Evolutionary conservation across 2,329 filamentous ascomycete genomes (phyloP).

Genomic region (Pseudopyricularia cyperi): DNA sequence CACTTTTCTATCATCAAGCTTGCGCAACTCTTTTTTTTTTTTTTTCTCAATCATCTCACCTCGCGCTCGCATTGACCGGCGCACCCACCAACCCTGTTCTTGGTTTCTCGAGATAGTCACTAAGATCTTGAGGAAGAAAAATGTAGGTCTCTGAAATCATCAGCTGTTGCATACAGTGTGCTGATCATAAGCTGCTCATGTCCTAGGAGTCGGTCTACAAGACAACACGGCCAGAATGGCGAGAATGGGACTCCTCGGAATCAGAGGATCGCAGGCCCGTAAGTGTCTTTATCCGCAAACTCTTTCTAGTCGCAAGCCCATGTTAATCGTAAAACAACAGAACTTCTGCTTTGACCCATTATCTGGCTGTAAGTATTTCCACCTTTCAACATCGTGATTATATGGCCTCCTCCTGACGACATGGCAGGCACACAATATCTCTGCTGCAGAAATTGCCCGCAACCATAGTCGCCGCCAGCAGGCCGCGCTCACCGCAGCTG

Average conservation of each 20-base stretch:
- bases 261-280: conserved; percentile 16
- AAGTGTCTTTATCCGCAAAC: conserved; percentile 6
- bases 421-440: conserved; percentile 57
- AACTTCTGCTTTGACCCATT: conserved; percentile 41
- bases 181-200: neutral
- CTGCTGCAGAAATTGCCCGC: conserved; percentile 37
- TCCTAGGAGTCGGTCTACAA: neutral
- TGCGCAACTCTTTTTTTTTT: no score
- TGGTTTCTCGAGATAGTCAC: no score
- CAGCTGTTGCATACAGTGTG: neutral
- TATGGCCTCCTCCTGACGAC: neutral
- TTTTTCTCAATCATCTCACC: no score
- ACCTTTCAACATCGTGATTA: neutral
- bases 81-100: no score
- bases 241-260: neutral
- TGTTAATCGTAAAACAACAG: conserved; percentile 8
- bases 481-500: conserved; percentile 5
- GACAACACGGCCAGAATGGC: neutral
- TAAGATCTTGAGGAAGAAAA: neutral
- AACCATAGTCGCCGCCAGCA: conserved; percentile 12
- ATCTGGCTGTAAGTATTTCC: conserved; percentile 28
- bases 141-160: neutral
- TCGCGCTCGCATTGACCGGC: no score
- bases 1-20: no score
- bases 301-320: neutral